Evolutionary conservation across 352 stramenopile genomes (phyloP), one percentile per base, ranked within the genome.

Genomic region (Blastocystis sp.): DNA sequence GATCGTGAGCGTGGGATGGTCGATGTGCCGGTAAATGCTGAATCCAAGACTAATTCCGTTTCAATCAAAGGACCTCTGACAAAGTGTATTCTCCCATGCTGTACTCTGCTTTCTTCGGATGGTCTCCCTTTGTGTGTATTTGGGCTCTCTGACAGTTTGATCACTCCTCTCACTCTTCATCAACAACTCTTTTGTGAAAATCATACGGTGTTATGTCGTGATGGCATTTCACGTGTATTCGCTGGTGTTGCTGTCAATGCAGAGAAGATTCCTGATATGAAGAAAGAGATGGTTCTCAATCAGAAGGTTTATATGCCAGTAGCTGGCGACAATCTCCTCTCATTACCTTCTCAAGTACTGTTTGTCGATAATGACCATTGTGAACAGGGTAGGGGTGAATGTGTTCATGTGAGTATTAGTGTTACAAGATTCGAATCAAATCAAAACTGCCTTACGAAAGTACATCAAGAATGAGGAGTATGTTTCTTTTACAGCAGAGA

Each of bases 351-450:
- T 27, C 42, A 83, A 37, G 71, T 83, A 27, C 14, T 83, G 4
- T 83, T 83, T 46, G 49, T 83, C 29, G 71, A 83, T 16, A 65
- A 83, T 49, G 71, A 83, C 32, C 63, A 74, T 61, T 61, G 54
- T 32, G 54, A 61, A 32, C 54, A 32, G 27, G 54, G 54, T 61
- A 61, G 19, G 12, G 6, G 12, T 61, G 3, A n/a, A n/a, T n/a
- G 3, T n/a, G 12, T n/a, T n/a, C 6, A 37, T 6, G 16, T 21
- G 46, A 54, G 43, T 42, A 42, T 37, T 27, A 4, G 51, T 43
- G 49, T 24, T 83, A n/a, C n/a, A 9, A 19, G 54, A 83, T 83
- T 52, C 14, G 2, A 9, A 42, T 32, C 29, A 51, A 46, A 43
- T 66, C 42, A 16, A 65, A 56, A 43, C 63, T 27, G 29, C 32